Base-by-base conservation (phyloP, 768 basidiomycete genomes). In the Sarcomyxa edulis region DNA sequence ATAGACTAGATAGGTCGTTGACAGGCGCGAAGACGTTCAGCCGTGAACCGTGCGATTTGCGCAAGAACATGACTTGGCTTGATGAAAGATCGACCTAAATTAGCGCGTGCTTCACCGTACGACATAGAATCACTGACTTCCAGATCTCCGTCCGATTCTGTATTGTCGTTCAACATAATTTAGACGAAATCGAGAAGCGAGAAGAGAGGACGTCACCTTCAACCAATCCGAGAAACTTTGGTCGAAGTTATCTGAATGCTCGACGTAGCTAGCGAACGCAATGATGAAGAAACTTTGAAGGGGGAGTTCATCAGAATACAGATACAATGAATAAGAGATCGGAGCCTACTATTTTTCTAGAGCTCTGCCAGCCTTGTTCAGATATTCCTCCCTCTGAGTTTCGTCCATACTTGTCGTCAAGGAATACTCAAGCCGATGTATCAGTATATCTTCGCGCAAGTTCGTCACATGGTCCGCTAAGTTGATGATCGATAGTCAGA, bases 21-120 rank as follows among this genome's bases (percentile, higher is more conserved):
- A 95, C 75, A 1, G 96, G 96, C 0, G 86, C 76, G 54, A 98
- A 98, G n/a, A 96, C 77, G 44, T 84, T 88, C 37, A 95, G 67
- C 6, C 83, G 72, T 8, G 88, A 87, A 1, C 87, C 86, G 38
- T 78, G 74, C 11, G 81, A 79, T 56, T 87, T 86, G 34, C 93
- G 76, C 37, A 97, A 68, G 55, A 89, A 90, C 49, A 71, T 76
- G 48, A 95, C 81, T 68, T 96, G 94, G 51, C 92, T 91, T 38
- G 18, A 37, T 36, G 26, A 40, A 37, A 27, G 29, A 26, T 43
- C 23, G 12, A 8, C 10, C 9, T 29, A 15, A 43, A 22, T 43
- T 16, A 33, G 40, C 32, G 31, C 2, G 20, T n/a, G n/a, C 11
- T 16, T 10, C 9, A 5, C 18, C 15, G 6, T 22, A 25, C 9